These are phyloP conservation scores for Hygrocybe coccinea DNA, from an alignment of 768 basidiomycete genomes.

Conservation along the genomic window DNA sequence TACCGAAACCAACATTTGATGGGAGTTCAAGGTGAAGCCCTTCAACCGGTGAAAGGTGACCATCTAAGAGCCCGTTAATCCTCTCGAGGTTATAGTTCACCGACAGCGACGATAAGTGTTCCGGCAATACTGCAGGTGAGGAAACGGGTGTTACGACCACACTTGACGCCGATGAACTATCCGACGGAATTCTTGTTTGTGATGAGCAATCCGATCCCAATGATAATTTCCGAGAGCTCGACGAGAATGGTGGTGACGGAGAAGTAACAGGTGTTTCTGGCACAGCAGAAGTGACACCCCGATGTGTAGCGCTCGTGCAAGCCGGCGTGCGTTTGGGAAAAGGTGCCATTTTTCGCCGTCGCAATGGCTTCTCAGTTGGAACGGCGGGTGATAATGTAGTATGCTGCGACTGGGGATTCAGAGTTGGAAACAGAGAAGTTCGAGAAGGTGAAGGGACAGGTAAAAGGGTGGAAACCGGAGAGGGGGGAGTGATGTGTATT, in stretches of 20 bases:
- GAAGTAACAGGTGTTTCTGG: constrained; percentile 9
- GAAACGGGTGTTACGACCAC: neutral
- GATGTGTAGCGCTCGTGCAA: constrained; percentile 10
- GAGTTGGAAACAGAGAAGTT: neutral
- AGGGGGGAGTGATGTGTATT: neutral
- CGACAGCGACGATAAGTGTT: neutral
- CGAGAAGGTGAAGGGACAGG: neutral
- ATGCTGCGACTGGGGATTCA: constrained; percentile 1
- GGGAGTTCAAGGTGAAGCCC: neutral
- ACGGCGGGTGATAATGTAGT: constrained; percentile 2
- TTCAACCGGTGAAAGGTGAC: neutral
- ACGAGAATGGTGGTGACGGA: constrained; percentile 11
- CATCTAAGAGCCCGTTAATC: neutral
- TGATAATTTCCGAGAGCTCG: constrained; percentile 1
- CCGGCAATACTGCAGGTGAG: neutral
- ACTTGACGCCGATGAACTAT: constrained; percentile 3
- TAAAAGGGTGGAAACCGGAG: neutral
- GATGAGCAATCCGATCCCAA: constrained; percentile 6
- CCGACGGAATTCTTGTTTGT: constrained; percentile 13
- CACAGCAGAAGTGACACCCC: constrained; percentile 9
- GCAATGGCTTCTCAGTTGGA: neutral
- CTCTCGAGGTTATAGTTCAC: neutral
- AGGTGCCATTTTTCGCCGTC: constrained; percentile 18
- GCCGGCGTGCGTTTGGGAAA: constrained; percentile 26
- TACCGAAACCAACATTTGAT: neutral